Base-by-base conservation (phyloP, 495 filamentous ascomycete genomes). In the Talaromyces ruber region DNA sequence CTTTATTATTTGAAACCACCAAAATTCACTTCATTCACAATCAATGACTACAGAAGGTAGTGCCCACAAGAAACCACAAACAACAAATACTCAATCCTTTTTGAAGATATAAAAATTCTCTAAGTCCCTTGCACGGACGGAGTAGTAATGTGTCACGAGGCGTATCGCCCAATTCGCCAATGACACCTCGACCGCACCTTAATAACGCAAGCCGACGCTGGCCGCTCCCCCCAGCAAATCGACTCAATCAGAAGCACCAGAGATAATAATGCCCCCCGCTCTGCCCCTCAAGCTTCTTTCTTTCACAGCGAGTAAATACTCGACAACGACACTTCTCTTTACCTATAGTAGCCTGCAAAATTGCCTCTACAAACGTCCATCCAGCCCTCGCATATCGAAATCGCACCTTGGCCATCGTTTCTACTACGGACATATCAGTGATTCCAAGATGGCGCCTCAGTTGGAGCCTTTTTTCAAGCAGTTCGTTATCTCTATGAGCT, bases 391-490 rank as follows among this genome's bases (percentile, higher is more conserved):
- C 59, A 32, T 63, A 30, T 39, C 39, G 26, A n/a, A 28, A 52
- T 18, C 59, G n/a, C 59, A 21, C 12, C 43, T 60, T 24, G 12
- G 34, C 66, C 72, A 64, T 57, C 76, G 75, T 57, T 74, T 69
- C 58, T 78, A 67, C 62, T 79, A 79, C 77, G 75, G 74, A 59
- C 62, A 76, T 63, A 76, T 80, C 64, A 74, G 71, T 66, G 76
- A 80, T 65, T 64, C 64, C 68, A 89, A 83, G 70, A 95, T 95
- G 91, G 89, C 90, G 25, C 90, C 90, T 34, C 83, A 90, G 73
- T 81, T 96, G 61, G 87, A 93, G 69, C 81, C 83, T 62, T 96
- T 88, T 74, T 95, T 93, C 78, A 84, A 88, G 71, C 84, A 96
- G 86, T 86, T 69, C 68, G 82, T 72, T 16, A 45, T 18, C 3